Evolutionary conservation across 2,329 filamentous ascomycete genomes (phyloP).

Genomic region (Xylariaceae sp.): DNA sequence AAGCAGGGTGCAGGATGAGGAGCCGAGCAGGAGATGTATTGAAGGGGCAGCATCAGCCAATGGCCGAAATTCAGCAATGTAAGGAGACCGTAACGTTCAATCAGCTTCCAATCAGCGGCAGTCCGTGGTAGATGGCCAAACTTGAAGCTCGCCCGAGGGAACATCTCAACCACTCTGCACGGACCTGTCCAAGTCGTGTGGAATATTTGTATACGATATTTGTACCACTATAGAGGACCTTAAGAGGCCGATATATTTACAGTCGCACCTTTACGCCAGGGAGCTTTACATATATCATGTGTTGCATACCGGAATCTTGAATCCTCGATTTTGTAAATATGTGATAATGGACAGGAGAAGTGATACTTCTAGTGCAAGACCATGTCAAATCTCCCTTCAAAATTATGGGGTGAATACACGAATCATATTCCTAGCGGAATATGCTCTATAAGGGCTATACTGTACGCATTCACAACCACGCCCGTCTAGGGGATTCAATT

Average conservation of each 20-base stretch:
- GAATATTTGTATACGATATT: constrained; percentile 8
- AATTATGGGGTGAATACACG: too few relatives aligned
- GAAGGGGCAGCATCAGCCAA: background rate
- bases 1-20: too few relatives aligned
- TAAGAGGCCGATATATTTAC: constrained; percentile 13
- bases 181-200: background rate
- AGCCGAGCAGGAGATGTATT: background rate
- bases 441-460: too few relatives aligned
- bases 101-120: background rate
- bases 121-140: background rate
- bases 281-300: background rate
- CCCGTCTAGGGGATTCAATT: too few relatives aligned
- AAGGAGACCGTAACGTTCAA: background rate
- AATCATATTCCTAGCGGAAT: too few relatives aligned
- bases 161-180: background rate
- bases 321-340: background rate
- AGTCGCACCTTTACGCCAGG: background rate
- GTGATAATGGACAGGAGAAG: too few relatives aligned
- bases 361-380: too few relatives aligned
- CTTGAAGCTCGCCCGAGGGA: background rate
- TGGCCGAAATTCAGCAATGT: background rate
- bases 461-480: too few relatives aligned
- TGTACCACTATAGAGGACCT: constrained; percentile 19
- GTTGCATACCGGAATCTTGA: constrained; percentile 1
- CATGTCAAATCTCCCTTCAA: too few relatives aligned